phyloP scores from a whole-genome alignment of 176 grass and related monocot genomes.

The Alopecurus myosuroides region DNA sequence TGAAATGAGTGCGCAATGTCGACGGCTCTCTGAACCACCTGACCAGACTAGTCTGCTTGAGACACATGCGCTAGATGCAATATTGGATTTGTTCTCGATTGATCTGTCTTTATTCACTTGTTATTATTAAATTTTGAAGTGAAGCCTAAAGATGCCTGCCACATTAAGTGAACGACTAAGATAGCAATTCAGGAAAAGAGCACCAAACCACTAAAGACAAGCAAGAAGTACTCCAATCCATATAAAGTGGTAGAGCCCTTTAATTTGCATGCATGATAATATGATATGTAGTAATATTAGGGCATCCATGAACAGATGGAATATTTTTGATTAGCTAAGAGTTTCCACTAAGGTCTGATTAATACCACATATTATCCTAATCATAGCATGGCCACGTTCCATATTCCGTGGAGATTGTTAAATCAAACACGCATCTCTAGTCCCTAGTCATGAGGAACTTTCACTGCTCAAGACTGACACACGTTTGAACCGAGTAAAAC shows the following conservation, averaged over 20 bases:
- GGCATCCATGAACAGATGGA: constrained; percentile 31
- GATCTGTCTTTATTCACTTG: neutral
- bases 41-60: neutral
- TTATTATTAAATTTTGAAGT: neutral
- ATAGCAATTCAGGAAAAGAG: constrained; percentile 24
- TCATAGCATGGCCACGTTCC: constrained; percentile 30
- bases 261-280: constrained; percentile 22
- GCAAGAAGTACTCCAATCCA: constrained; percentile 27
- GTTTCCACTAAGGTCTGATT: constrained; percentile 36
- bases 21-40: neutral
- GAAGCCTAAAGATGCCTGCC: constrained; percentile 16
- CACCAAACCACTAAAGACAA: constrained; percentile 37
- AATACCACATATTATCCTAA: constrained; percentile 35
- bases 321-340: constrained; percentile 45
- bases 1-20: neutral
- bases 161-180: constrained; percentile 28
- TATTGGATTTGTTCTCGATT: neutral
- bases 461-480: constrained; percentile 26
- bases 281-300: constrained; percentile 30
- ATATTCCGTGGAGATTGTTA: constrained; percentile 44
- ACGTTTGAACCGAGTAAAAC: constrained; percentile 34
- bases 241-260: constrained; percentile 27
- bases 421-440: constrained; percentile 24
- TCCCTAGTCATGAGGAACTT: constrained; percentile 2
- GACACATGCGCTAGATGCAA: neutral